Conservation (phyloP, 2,329 filamentous ascomycete genomes). For the Alternaria infectoria region DNA sequence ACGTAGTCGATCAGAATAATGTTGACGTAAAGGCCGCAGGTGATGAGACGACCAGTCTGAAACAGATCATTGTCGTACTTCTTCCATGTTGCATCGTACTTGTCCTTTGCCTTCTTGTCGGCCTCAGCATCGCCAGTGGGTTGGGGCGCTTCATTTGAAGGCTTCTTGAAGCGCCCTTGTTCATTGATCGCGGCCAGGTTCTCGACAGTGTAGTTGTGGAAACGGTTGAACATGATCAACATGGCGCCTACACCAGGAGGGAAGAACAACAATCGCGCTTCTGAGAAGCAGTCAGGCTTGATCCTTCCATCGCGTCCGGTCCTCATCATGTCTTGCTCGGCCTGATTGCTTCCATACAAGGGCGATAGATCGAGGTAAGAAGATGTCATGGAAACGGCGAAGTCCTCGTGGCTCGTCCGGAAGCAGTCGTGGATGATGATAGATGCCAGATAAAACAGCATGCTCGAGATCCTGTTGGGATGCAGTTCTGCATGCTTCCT, state of each 20-base stretch:
- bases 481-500: slow-evolving; percentile 68
- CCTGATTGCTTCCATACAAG: slow-evolving; percentile 73
- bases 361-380: slow-evolving; percentile 78
- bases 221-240: slow-evolving; percentile 72
- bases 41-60: slow-evolving; percentile 59
- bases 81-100: slow-evolving; percentile 42
- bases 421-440: slow-evolving; percentile 70
- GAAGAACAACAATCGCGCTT: slow-evolving; percentile 68
- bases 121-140: slow-evolving; percentile 52
- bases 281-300: slow-evolving; percentile 73
- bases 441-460: slow-evolving; percentile 76
- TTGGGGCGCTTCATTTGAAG: slow-evolving; percentile 47
- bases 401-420: slow-evolving; percentile 68
- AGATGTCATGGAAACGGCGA: slow-evolving; percentile 69
- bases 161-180: slow-evolving; percentile 75
- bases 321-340: slow-evolving; percentile 69
- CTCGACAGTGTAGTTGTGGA: slow-evolving; percentile 85
- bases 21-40: slow-evolving; percentile 61
- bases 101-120: slow-evolving; percentile 19
- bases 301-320: slow-evolving; percentile 71
- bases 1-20: slow-evolving; percentile 62
- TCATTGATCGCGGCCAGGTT: slow-evolving; percentile 89
- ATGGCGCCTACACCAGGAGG: slow-evolving; percentile 72
- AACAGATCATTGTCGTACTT: slow-evolving; percentile 57
- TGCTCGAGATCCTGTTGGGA: slow-evolving; percentile 74